A percentile compares a stretch with the other conserved stretches of the same genome.
phyloP scores from a whole-genome alignment of 306 rosid species.

The Alnus glutinosa region DNA sequence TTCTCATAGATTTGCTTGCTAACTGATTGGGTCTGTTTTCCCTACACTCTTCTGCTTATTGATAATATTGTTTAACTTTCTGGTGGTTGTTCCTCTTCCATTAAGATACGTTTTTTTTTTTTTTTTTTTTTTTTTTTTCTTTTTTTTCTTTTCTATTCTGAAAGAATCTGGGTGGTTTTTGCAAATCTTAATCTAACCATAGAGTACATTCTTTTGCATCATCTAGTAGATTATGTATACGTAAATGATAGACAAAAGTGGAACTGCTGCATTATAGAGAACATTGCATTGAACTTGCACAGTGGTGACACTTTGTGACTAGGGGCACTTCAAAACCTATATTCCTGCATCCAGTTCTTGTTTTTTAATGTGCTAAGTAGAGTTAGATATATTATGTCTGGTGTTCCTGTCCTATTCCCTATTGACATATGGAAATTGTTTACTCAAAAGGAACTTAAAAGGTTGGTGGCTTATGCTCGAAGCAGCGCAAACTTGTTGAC shows the following conservation, averaged over 20 bases:
- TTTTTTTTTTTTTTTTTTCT: not conserved
- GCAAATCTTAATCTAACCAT: not conserved
- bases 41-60: conserved; percentile 3
- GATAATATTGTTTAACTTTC: conserved; percentile 18
- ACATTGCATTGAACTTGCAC: not conserved
- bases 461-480: conserved; percentile 85
- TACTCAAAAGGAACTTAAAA: conserved; percentile 66
- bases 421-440: conserved; percentile 16
- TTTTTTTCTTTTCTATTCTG: not conserved
- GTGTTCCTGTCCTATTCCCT: conserved; percentile 17
- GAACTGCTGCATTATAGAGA: conserved; percentile 5
- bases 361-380: not conserved
- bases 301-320: not conserved
- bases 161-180: not conserved
- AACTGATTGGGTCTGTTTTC: conserved; percentile 13
- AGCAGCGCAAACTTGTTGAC: conserved; percentile 81
- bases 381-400: conserved; percentile 8
- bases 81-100: not conserved
- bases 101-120: not conserved
- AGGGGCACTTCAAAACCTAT: conserved; percentile 1
- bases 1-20: not conserved
- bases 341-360: conserved; percentile 4
- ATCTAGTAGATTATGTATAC: not conserved
- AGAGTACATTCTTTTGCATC: conserved; percentile 7
- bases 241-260: not conserved